Conservation (phyloP, 805 yeast species). For the Candida takata region DNA sequence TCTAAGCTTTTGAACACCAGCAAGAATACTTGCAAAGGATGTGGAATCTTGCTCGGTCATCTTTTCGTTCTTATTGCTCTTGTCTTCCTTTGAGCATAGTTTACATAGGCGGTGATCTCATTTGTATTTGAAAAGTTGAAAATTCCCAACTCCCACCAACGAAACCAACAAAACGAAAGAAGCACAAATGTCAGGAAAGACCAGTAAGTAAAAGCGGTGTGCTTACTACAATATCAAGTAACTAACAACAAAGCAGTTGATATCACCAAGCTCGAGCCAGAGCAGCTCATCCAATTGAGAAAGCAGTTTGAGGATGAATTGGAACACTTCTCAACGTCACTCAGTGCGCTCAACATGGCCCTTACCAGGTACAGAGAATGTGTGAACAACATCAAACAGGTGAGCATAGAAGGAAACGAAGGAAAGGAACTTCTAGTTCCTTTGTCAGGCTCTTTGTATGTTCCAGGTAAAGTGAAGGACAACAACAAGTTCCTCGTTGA, state of each 20-base stretch:
- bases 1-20: conserved; percentile 53
- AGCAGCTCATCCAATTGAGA: conserved; percentile 79
- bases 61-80: conserved; percentile 3
- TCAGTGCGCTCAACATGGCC: conserved; percentile 78
- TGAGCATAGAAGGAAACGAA: conserved; percentile 35
- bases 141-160: neutral
- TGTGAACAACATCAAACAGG: conserved; percentile 54
- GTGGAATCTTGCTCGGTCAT: conserved; percentile 35
- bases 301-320: conserved; percentile 79
- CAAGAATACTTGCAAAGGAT: conserved; percentile 64
- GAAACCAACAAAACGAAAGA: too few relatives aligned
- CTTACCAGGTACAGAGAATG: conserved; percentile 79
- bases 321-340: conserved; percentile 77
- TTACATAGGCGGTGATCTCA: too few relatives aligned
- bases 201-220: conserved; percentile 7
- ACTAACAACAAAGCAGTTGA: conserved; percentile 39
- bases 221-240: too few relatives aligned
- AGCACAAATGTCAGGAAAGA: conserved; percentile 10
- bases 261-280: conserved; percentile 64
- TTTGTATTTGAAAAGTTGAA: neutral
- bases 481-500: conserved; percentile 76
- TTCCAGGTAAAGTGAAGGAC: conserved; percentile 73
- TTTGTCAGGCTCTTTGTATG: conserved; percentile 78
- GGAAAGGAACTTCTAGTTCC: conserved; percentile 68
- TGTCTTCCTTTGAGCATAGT: neutral